Conservation (phyloP, 768 basidiomycete species). For the Hygrophorus pudorinus region DNA sequence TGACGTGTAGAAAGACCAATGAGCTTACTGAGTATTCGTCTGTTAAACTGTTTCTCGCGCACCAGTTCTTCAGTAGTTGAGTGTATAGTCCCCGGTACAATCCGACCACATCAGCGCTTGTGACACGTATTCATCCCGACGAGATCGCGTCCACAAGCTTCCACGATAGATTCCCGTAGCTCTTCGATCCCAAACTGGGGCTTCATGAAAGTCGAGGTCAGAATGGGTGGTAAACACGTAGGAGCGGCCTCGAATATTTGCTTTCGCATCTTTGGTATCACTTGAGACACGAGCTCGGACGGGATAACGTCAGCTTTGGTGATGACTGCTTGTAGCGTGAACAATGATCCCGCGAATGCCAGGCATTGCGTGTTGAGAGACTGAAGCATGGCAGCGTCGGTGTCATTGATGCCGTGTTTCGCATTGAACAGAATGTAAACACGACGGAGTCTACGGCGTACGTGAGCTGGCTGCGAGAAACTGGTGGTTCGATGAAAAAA, state of each 20-base stretch:
- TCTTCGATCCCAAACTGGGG: constrained; percentile 46
- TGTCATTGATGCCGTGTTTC: constrained; percentile 47
- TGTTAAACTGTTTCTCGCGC: no score
- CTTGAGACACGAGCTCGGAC: constrained; percentile 19
- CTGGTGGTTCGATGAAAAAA: background rate
- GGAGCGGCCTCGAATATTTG: constrained; percentile 48
- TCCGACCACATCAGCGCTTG: no score
- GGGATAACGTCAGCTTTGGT: constrained; percentile 58
- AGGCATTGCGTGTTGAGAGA: constrained; percentile 33
- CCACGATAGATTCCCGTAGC: constrained; percentile 46
- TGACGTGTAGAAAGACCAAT: no score
- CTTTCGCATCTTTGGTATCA: constrained; percentile 32
- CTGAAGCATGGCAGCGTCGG: constrained; percentile 53
- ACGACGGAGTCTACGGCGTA: constrained; percentile 44
- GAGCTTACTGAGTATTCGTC: no score
- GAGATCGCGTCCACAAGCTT: constrained; percentile 53
- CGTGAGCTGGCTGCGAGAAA: constrained; percentile 4
- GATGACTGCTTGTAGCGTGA: constrained; percentile 62
- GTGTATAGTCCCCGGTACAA: no score
- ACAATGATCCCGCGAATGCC: constrained; percentile 28
- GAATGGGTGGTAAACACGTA: constrained; percentile 55
- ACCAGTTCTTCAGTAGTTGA: no score
- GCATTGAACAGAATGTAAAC: constrained; percentile 66
- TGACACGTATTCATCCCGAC: no score
- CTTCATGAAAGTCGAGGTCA: constrained; percentile 42